Conservation (phyloP, 164 flowering plant genomes). For the Annona squamosa region DNA sequence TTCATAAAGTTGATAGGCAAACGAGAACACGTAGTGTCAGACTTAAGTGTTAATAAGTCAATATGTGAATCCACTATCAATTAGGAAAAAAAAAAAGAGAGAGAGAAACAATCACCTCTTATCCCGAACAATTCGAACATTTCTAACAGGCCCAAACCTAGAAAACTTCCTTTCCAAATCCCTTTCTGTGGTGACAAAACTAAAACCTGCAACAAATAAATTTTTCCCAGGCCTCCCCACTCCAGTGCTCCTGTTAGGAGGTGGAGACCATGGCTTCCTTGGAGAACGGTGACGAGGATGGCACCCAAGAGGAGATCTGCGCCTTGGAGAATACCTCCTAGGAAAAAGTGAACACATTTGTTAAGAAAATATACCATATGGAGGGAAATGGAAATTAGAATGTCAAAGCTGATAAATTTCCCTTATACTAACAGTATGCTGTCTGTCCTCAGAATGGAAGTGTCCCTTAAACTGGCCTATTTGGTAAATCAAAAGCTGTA, state of each 20-base stretch:
- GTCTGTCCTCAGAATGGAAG: not conserved
- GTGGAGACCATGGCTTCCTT: conserved; percentile 35
- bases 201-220: conserved; percentile 40
- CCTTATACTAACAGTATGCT: not conserved
- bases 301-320: conserved; percentile 24
- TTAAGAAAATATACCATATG: not conserved
- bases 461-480: not conserved
- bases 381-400: not conserved
- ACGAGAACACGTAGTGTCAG: not conserved
- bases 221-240: conserved; percentile 34
- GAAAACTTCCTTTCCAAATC: conserved; percentile 40
- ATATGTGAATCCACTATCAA: not conserved
- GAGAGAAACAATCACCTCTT: conserved; percentile 24
- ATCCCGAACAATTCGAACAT: conserved; percentile 43
- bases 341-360: not conserved
- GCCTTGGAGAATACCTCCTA: conserved; percentile 29
- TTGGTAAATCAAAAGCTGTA: not conserved
- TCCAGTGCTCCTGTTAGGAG: conserved; percentile 34
- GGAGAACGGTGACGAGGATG: conserved; percentile 25
- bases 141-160: conserved; percentile 34
- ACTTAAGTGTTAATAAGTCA: not conserved
- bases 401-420: not conserved
- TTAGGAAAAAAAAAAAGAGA: conserved; percentile 1
- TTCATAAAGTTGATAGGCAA: not conserved
- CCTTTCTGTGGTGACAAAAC: conserved; percentile 34